A percentile compares a stretch with the other conserved stretches of the same genome.
Conservation (phyloP, 148 eudicot genomes). For the Heliosperma pusillum region DNA sequence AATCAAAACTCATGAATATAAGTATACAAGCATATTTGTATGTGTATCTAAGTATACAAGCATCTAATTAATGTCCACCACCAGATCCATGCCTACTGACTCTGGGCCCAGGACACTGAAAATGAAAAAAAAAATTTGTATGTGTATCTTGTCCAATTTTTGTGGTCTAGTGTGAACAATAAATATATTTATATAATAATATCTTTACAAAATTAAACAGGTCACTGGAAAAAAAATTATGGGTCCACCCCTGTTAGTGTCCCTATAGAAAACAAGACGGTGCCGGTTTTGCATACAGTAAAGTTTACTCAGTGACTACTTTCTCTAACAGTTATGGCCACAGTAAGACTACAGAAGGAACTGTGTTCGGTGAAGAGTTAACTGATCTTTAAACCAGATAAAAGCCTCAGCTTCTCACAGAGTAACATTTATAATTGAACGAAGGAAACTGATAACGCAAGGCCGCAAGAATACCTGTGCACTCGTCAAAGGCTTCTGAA, state of each 20-base stretch:
- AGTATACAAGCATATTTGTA: constrained; percentile 1
- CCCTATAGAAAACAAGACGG: not conserved
- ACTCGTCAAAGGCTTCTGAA: not conserved
- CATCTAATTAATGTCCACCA: not conserved
- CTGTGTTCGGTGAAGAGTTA: not conserved
- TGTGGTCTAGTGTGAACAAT: not conserved
- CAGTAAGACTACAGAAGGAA: not conserved
- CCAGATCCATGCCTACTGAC: not conserved
- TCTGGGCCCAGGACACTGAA: not conserved
- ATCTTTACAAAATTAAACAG: not conserved
- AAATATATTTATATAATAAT: no score
- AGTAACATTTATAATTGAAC: not conserved
- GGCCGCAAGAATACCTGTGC: constrained; percentile 6
- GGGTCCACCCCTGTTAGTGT: not conserved
- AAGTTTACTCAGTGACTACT: not conserved
- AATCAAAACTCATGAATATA: not conserved
- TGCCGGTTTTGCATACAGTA: not conserved
- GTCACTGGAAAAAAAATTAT: not conserved
- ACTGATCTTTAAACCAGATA: not conserved
- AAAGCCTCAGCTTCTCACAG: not conserved
- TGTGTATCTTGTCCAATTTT: not conserved
- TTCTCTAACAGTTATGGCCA: not conserved
- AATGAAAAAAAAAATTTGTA: not conserved
- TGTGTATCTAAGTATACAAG: not conserved
- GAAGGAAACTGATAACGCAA: not conserved